A percentile compares a stretch with the other conserved stretches of the same genome.
Conservation (phyloP, 1,284 basidiomycete species). For the Puccinia novopanici region DNA sequence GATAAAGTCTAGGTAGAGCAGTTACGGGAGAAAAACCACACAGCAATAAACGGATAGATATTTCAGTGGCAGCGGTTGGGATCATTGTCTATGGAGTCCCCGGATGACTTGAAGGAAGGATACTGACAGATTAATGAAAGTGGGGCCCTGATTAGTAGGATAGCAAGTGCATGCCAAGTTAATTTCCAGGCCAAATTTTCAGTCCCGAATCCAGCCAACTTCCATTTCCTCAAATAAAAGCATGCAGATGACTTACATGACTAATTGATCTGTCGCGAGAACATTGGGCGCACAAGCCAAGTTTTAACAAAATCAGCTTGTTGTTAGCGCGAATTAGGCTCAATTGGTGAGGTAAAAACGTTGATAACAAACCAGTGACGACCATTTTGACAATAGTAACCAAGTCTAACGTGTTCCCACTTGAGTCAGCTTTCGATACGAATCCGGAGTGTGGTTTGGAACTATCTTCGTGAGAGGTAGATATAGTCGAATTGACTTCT, state of each 20-base stretch:
- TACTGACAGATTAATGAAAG: conserved; percentile 39
- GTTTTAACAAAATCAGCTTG: not conserved
- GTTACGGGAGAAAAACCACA: not conserved
- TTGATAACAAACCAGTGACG: conserved; percentile 33
- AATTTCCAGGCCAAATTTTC: not conserved
- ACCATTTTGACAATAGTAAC: conserved; percentile 41
- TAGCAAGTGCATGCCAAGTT: not conserved
- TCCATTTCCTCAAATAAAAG: not conserved
- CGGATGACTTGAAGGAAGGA: not conserved
- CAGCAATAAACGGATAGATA: not conserved
- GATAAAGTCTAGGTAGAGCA: conserved; percentile 17
- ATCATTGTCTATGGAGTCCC: no score
- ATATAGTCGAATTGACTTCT: conserved; percentile 24
- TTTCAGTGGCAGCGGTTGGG: not conserved
- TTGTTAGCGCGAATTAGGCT: not conserved
- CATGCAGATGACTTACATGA: conserved; percentile 29
- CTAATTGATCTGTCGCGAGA: conserved; percentile 24
- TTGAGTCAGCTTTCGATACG: conserved; percentile 5
- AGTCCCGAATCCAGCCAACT: not conserved
- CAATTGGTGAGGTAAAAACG: not conserved
- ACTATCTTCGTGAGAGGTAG: conserved; percentile 10
- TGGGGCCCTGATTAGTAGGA: conserved; percentile 21
- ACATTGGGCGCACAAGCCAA: not conserved
- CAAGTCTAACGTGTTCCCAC: conserved; percentile 15
- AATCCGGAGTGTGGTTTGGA: not conserved